Conservation (phyloP, 371 early-diverging fungal genomes). For the Chytridium lagenaria region DNA sequence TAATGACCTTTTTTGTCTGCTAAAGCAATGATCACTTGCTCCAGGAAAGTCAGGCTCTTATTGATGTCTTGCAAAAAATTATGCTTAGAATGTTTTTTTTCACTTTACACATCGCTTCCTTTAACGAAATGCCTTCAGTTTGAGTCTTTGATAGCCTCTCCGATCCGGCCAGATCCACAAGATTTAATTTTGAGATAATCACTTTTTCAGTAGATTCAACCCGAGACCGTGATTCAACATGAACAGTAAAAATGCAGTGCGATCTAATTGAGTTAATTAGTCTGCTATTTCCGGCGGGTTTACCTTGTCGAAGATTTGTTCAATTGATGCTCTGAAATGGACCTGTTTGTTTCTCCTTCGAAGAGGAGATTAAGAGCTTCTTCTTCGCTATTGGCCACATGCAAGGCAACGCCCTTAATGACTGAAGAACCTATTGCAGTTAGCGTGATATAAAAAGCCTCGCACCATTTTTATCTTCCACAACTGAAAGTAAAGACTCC, state of each 20-base stretch:
- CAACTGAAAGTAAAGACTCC: slow-evolving; percentile 45
- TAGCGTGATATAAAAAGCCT: slow-evolving; percentile 29
- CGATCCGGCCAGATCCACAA: slow-evolving; percentile 76
- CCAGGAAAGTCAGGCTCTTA: slow-evolving; percentile 69
- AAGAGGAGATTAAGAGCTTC: slow-evolving; percentile 63
- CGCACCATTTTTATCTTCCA: slow-evolving; percentile 57
- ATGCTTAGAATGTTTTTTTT: not conserved
- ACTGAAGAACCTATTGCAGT: slow-evolving; percentile 43
- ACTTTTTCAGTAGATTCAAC: slow-evolving; percentile 61
- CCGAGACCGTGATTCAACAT: slow-evolving; percentile 58
- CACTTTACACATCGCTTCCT: slow-evolving; percentile 66
- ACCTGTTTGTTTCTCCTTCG: slow-evolving; percentile 65
- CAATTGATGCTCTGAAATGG: slow-evolving; percentile 63
- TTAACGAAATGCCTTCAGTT: slow-evolving; percentile 55
- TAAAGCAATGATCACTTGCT: slow-evolving; percentile 72
- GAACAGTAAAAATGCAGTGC: slow-evolving; percentile 69
- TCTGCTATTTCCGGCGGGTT: not conserved
- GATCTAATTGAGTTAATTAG: slow-evolving; percentile 49
- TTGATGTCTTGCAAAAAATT: slow-evolving; percentile 62
- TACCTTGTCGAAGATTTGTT: slow-evolving; percentile 57
- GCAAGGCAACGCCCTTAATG: slow-evolving; percentile 60
- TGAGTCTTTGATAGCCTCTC: slow-evolving; percentile 68
- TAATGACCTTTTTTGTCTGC: slow-evolving; percentile 52
- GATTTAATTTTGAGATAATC: slow-evolving; percentile 62
- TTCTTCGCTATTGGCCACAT: slow-evolving; percentile 57